Conservation (phyloP, 2,329 filamentous ascomycete genomes). For the Phyllosticta citriasiana region DNA sequence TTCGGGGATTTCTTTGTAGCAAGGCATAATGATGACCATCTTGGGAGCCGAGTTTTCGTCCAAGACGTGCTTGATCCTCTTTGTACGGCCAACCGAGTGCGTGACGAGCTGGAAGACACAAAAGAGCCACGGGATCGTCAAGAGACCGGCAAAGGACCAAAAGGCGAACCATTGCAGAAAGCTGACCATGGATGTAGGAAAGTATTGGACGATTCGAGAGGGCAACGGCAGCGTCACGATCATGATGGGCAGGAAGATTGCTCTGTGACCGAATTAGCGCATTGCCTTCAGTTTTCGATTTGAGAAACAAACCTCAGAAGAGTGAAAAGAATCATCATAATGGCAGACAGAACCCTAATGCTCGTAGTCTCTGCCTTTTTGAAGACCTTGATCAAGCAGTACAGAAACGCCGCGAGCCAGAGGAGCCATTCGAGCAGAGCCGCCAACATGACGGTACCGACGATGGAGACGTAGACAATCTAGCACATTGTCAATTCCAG, state of each 20-base stretch:
- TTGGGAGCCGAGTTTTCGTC: conserved; percentile 84
- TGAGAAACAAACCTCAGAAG: neutral
- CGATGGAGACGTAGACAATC: conserved; percentile 33
- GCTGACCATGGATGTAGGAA: conserved; percentile 57
- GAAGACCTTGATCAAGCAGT: conserved; percentile 82
- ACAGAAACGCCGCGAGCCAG: conserved; percentile 88
- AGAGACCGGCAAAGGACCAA: conserved; percentile 76
- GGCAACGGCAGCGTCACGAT: conserved; percentile 83
- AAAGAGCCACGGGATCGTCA: conserved; percentile 85
- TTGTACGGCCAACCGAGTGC: conserved; percentile 70
- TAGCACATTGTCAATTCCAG: conserved; percentile 43
- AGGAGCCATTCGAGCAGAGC: conserved; percentile 89
- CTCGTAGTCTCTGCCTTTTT: conserved; percentile 83
- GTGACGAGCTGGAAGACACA: conserved; percentile 88
- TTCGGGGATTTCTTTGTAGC: conserved; percentile 83
- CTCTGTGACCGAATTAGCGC: conserved; percentile 39
- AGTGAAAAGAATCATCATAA: conserved; percentile 63
- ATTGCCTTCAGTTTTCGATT: neutral
- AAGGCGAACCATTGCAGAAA: conserved; percentile 92
- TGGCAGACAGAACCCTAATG: conserved; percentile 63
- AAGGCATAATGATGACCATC: conserved; percentile 92
- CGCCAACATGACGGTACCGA: conserved; percentile 71
- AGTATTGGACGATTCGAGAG: conserved; percentile 57
- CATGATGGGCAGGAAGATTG: conserved; percentile 88
- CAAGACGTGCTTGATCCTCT: conserved; percentile 72